Evolutionary conservation across 306 rosid species (phyloP).

Genomic region (Vigna mungo): DNA sequence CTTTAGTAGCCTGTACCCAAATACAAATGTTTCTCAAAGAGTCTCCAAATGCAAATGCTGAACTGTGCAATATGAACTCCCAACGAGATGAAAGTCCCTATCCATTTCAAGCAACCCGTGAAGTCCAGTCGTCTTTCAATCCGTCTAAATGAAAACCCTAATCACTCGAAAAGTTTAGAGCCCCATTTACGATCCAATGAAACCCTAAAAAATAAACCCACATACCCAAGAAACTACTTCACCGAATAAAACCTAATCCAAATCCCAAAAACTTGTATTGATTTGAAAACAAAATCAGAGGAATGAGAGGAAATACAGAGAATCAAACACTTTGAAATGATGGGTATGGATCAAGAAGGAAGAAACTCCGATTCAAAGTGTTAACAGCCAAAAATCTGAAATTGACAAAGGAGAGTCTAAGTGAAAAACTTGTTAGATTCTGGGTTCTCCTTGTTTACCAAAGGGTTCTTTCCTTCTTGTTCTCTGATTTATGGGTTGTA

Average conservation of each 20-base stretch:
- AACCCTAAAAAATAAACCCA: constrained; percentile 49
- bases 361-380: constrained; percentile 48
- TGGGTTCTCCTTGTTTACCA: constrained; percentile 45
- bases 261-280: not conserved
- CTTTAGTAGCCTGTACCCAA: not conserved
- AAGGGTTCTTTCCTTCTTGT: constrained; percentile 7
- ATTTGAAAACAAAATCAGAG: constrained; percentile 18
- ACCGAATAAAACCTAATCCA: constrained; percentile 48
- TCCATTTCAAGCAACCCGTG: constrained; percentile 24
- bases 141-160: constrained; percentile 47
- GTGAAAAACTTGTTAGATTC: constrained; percentile 45
- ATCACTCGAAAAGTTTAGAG: constrained; percentile 40
- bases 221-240: constrained; percentile 10
- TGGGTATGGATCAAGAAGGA: constrained; percentile 55
- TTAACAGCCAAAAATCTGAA: constrained; percentile 20
- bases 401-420: constrained; percentile 43
- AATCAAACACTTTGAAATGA: constrained; percentile 44
- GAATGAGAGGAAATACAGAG: constrained; percentile 40
- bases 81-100: constrained; percentile 44
- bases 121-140: constrained; percentile 42
- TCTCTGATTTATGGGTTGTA: constrained; percentile 10
- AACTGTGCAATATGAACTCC: constrained; percentile 40
- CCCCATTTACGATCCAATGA: constrained; percentile 46
- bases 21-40: constrained; percentile 49
- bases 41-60: constrained; percentile 59